Percentiles rank a stretch among this genome's conserved stretches.
phyloP scores from a whole-genome alignment of 345 rosid species.

The Populus nigra region DNA sequence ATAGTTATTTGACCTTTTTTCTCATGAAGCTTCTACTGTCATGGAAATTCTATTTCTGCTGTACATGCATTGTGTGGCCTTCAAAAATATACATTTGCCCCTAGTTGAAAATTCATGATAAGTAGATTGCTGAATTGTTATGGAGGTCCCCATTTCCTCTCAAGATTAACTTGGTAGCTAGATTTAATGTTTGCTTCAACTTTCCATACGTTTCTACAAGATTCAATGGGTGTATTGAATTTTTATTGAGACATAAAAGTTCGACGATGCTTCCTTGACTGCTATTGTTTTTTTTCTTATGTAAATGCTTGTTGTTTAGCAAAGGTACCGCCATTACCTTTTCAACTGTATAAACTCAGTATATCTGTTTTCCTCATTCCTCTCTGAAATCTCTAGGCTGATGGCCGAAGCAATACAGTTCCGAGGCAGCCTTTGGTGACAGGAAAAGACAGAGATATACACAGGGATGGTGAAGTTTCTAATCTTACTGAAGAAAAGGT shows the following conservation, averaged over 20 bases:
- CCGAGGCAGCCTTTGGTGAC: slow-evolving; percentile 34
- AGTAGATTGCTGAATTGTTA: background rate
- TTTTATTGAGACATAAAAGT: background rate
- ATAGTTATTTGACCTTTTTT: background rate
- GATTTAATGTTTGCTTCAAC: background rate
- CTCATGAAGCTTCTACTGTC: background rate
- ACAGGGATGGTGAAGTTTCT: slow-evolving; percentile 44
- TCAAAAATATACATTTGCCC: background rate
- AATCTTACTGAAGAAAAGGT: slow-evolving; percentile 46
- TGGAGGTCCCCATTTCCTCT: background rate
- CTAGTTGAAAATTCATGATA: slow-evolving; percentile 3
- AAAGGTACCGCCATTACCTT: background rate
- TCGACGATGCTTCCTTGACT: background rate
- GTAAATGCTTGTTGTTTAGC: background rate
- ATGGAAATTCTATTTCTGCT: background rate
- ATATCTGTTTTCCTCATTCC: background rate
- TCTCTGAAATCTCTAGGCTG: slow-evolving; percentile 32
- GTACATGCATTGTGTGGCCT: background rate
- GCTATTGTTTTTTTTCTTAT: background rate
- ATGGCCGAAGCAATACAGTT: slow-evolving; percentile 33
- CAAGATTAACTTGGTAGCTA: background rate
- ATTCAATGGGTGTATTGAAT: background rate
- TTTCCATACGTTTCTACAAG: background rate
- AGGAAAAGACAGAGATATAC: slow-evolving; percentile 48
- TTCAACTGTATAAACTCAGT: background rate